Evolutionary conservation across 805 yeast species (phyloP).

Genomic region (Kluyveromyces siamensis): DNA sequence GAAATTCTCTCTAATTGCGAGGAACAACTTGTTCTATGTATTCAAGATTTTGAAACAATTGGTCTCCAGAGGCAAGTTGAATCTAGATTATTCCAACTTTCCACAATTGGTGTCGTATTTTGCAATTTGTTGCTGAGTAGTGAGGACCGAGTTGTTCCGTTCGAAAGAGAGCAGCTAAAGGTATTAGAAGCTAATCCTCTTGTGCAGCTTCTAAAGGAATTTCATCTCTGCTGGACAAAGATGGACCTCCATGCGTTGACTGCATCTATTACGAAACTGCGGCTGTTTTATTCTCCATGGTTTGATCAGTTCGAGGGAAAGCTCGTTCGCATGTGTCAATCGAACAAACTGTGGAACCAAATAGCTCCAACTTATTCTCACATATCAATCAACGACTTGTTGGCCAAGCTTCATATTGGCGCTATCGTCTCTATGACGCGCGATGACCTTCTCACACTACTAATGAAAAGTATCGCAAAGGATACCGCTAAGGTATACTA

Average conservation of each 20-base stretch:
- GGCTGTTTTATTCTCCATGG: slow-evolving; percentile 6
- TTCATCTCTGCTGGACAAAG: slow-evolving; percentile 11
- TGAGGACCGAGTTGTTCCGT: slow-evolving; percentile 18
- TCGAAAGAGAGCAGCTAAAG: slow-evolving; percentile 23
- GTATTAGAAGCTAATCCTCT: slow-evolving; percentile 9
- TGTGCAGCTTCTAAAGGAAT: slow-evolving; percentile 7
- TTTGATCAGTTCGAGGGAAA: slow-evolving; percentile 7
- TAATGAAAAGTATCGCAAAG: slow-evolving; percentile 23
- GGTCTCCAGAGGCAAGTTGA: slow-evolving; percentile 9
- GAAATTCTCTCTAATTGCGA: not conserved
- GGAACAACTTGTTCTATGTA: not conserved
- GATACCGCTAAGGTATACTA: slow-evolving; percentile 19
- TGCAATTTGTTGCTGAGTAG: slow-evolving; percentile 15
- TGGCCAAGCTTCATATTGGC: slow-evolving; percentile 9
- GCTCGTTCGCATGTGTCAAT: slow-evolving; percentile 12
- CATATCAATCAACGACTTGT: slow-evolving; percentile 20
- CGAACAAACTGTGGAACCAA: slow-evolving; percentile 18
- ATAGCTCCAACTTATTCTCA: slow-evolving; percentile 23
- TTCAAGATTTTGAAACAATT: slow-evolving; percentile 1
- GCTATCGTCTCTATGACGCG: slow-evolving; percentile 7
- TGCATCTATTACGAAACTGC: slow-evolving; percentile 7
- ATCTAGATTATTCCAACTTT: slow-evolving; percentile 12
- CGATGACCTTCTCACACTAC: slow-evolving; percentile 18
- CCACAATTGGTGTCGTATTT: slow-evolving; percentile 18
- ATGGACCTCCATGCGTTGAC: slow-evolving; percentile 10